Base-by-base conservation (phyloP, 2,329 filamentous ascomycete species). In the Ascochyta rabiei region DNA sequence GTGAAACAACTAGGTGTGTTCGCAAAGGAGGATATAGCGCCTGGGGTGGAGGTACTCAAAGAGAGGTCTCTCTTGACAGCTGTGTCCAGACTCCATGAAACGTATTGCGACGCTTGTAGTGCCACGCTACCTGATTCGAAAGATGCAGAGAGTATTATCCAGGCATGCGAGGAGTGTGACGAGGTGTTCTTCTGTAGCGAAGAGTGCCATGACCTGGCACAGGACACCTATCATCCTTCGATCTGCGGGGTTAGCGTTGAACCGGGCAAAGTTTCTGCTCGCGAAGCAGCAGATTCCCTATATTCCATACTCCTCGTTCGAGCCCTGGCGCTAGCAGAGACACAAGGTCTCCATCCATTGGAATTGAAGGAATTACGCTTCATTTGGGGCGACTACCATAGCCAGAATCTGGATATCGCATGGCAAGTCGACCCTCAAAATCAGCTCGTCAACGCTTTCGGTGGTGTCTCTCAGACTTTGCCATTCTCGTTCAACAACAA, bases 21-120 rank as follows among this genome's bases (percentile, higher is more conserved):
- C 72, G 93, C 93, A 7, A 90, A 86, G 64, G 84, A 90, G 60
- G 88, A 96, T 61, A 90, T 98, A 33, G 77, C 80, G 0, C 85
- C 91, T 0, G 90, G 89, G 9, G 89, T 96, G 71, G 80, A 83
- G 6, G 86, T 97, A 2, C 82, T 99, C 26, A 80, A 85, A 42
- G 95, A 99, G 70, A 90, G 89, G 57, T 95, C 92, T 8, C 83
- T 96, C 7, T 79, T 99, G 35, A 96, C 93, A 2, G 93, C 91
- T 40, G 95, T 93, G 64, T 95, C 95, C 71, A 87, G 91, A 26
- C 83, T 95, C 12, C 91, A 96, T 70, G 92, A 96, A 59, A 82
- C 89, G 4, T 83, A 93, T 26, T 98, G 93, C 75, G 93, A 98
- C 74, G 92, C 92, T 13, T 98, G 93, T 74, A 91, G 91, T 66